Conservation (phyloP, 345 rosid genomes). For the Dovyalis caffra region DNA sequence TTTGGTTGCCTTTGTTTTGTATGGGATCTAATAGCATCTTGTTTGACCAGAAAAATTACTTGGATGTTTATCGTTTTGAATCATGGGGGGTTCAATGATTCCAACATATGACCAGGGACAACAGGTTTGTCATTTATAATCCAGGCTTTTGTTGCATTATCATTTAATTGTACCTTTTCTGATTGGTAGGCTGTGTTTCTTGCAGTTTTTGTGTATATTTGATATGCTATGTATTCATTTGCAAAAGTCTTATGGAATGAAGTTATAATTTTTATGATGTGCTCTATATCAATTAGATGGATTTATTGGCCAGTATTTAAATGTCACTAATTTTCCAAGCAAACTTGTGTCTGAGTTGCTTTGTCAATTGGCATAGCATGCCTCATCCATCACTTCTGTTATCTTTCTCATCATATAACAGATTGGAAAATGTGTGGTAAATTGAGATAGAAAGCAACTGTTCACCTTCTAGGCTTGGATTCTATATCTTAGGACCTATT, state of each 20-base stretch:
- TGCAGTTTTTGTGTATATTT: slow-evolving; percentile 11
- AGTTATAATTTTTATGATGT: too few species aligned
- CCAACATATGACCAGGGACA: slow-evolving; percentile 76
- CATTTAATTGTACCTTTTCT: not conserved
- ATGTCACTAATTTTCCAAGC: slow-evolving; percentile 1
- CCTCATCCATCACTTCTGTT: not conserved
- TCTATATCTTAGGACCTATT: too few species aligned
- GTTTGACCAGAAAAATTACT: slow-evolving; percentile 80
- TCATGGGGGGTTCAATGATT: slow-evolving; percentile 99
- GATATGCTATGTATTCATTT: not conserved
- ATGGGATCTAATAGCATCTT: slow-evolving; percentile 26
- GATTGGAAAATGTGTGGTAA: too few species aligned
- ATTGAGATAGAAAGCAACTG: too few species aligned
- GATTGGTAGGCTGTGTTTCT: not conserved
- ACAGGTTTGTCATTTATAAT: slow-evolving; percentile 74
- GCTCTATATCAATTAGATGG: too few species aligned
- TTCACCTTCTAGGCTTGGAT: too few species aligned
- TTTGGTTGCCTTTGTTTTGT: slow-evolving; percentile 10
- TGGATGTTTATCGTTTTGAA: slow-evolving; percentile 87
- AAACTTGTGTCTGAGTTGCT: not conserved
- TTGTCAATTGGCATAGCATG: not conserved
- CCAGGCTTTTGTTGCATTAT: too few species aligned
- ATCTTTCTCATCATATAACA: not conserved
- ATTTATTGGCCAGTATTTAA: not conserved
- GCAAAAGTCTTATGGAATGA: not conserved